Evolutionary conservation across 306 rosid genomes (phyloP), one percentile per base, ranked within the genome.

Genomic region (Quercus gilva): DNA sequence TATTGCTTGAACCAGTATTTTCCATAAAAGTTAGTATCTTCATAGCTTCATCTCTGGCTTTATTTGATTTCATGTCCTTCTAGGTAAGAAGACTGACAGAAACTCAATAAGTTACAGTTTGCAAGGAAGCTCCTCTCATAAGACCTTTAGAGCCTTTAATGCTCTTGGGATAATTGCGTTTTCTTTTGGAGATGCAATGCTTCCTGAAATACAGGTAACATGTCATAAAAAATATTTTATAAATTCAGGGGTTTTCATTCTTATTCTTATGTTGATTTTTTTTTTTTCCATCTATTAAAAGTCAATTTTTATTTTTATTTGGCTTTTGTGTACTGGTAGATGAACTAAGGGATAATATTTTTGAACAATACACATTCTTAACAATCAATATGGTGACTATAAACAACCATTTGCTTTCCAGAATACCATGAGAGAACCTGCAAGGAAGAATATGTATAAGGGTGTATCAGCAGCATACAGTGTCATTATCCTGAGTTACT

Each of bases 101-200:
- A 77, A 75, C 75, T 75, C 89, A 76, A 51, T 89, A 15, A 89
- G 82, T 37, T 87, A 92, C 26, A 76, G 88, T 79, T 78, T 86
- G 78, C 89, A 84, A 55, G 92, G 92, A 71, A 89, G 88, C 78
- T 73, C 91, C 79, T 89, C 89, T 57, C 78, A 86, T 6, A 89
- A 86, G 71, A 45, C 77, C 37, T 90, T 87, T 81, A 77, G 78
- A 88, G 97, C 93, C 81, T 90, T 89, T 78, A 90, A 87, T 82
- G 93, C 97, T 59, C 93, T 90, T 4, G 94, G 94, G 17, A 69
- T 81, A 75, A 89, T 90, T 49, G 92, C 93, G 74, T 90, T 92
- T 84, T 92, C 94, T 69, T 92, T 92, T 75, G 97, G 93, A 70
- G 93, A 90, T 89, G 95, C 92, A 69, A 90, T 90, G 90, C 97